These are phyloP conservation scores for Dactylonectria estremocensis DNA, from an alignment of 2,329 filamentous ascomycete genomes.

Conservation along the genomic window DNA sequence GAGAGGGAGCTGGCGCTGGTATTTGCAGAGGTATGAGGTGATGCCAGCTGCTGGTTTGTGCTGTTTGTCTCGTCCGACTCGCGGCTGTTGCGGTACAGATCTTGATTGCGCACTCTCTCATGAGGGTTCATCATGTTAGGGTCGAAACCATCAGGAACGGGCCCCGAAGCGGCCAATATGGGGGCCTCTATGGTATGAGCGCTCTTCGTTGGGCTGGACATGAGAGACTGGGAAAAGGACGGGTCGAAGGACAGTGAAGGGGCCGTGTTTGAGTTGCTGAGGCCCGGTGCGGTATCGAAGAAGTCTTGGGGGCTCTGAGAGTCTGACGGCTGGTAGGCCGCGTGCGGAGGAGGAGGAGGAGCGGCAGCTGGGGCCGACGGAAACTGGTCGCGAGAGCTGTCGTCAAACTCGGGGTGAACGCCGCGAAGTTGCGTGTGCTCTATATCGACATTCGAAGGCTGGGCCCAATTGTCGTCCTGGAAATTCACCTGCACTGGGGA, in stretches of 20 bases:
- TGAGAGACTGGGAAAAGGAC: slow-evolving; percentile 26
- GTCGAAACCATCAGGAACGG: slow-evolving; percentile 49
- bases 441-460: slow-evolving; percentile 67
- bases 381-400: slow-evolving; percentile 41
- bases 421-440: slow-evolving; percentile 56
- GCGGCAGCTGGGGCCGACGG: slow-evolving; percentile 48
- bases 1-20: slow-evolving; percentile 72
- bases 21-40: slow-evolving; percentile 67
- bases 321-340: slow-evolving; percentile 26
- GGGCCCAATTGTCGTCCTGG: slow-evolving; percentile 67
- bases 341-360: slow-evolving; percentile 51
- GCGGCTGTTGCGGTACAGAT: slow-evolving; percentile 64
- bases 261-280: slow-evolving; percentile 20
- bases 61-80: slow-evolving; percentile 68
- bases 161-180: slow-evolving; percentile 35
- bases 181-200: slow-evolving; percentile 35
- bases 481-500: slow-evolving; percentile 72
- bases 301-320: slow-evolving; percentile 32
- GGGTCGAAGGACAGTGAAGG: slow-evolving; percentile 27
- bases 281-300: slow-evolving; percentile 21
- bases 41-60: slow-evolving; percentile 63
- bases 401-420: slow-evolving; percentile 46
- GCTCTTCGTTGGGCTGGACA: slow-evolving; percentile 31
- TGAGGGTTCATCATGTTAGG: slow-evolving; percentile 52
- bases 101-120: slow-evolving; percentile 52